Evolutionary conservation across 805 yeast species (phyloP).

Genomic region (Nakazawaea ishiwadae): DNA sequence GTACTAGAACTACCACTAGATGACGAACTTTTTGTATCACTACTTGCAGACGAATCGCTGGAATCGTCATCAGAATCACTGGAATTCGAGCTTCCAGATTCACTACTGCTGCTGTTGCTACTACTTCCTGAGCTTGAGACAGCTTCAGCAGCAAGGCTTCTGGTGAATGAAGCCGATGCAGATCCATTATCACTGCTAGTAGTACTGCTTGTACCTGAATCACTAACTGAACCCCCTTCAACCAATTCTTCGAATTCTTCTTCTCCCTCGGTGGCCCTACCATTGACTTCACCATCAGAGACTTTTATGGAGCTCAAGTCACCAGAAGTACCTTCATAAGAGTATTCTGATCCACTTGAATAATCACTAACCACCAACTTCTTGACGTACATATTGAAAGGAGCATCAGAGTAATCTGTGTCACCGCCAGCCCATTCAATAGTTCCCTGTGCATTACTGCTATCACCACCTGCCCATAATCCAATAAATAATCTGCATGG

Average conservation of each 20-base stretch:
- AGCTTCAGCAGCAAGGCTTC: not conserved
- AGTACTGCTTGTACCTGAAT: not conserved
- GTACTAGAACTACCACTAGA: conserved; percentile 69
- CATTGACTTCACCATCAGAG: conserved; percentile 43
- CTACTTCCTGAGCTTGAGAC: not conserved
- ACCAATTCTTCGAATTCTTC: conserved; percentile 28
- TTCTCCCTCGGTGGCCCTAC: conserved; percentile 38
- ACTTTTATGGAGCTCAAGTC: conserved; percentile 33
- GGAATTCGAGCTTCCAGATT: too few relatives aligned
- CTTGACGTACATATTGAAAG: conserved; percentile 55
- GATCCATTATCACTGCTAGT: not conserved
- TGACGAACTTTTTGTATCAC: conserved; percentile 20
- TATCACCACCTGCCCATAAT: conserved; percentile 48
- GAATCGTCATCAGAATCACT: too few relatives aligned
- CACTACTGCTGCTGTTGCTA: too few relatives aligned
- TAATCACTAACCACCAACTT: conserved; percentile 45
- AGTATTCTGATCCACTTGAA: conserved; percentile 40
- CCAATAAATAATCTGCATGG: conserved; percentile 54
- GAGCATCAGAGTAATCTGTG: conserved; percentile 51
- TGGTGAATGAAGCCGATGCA: too few relatives aligned
- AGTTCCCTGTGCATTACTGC: conserved; percentile 49
- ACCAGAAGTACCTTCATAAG: conserved; percentile 36
- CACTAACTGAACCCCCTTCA: conserved; percentile 16
- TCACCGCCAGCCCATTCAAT: conserved; percentile 69
- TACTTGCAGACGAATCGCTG: not conserved